Base-by-base conservation (phyloP, 495 filamentous ascomycete species). In the Geopyxis carbonaria region DNA sequence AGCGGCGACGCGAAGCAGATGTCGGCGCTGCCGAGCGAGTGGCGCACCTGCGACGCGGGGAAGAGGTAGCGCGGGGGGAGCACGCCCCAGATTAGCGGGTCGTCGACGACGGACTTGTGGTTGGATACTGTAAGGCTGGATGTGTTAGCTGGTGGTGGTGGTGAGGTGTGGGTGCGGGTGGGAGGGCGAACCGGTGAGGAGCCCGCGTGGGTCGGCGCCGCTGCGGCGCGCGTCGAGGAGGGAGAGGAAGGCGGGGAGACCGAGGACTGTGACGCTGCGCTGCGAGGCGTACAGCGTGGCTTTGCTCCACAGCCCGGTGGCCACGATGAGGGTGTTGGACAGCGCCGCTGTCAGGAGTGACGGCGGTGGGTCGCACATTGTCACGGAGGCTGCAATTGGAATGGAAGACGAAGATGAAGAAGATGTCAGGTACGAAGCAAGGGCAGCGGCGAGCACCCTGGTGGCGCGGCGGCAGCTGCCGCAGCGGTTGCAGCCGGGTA, bases 61-160 rank as follows among this genome's bases (percentile, higher is more conserved):
- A 78, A 73, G 37, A 67, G 58, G 46, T 85, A 78, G 29, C 67
- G 61, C 16, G 76, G 56, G 3, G 89, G 89, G 5, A 97, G 65
- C 11, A 81, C 64, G 24, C 86, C 87, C 84, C 85, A 97, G 37
- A 93, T 70, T 31, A 94, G 57, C 6, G 89, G 89, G 64, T 97
- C 89, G 61, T 97, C 89, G 50, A 94, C 64, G 31, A 97, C 78
- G 62, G 81, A 85, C 45, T 82, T 70, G 60, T 97, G 89, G 58
- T 97, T 97, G 22, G 81, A 93, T 6, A 95, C 89, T 92, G 50
- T 51, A 32, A 30, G 22, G 38, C 28, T 10, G 28, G 2, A 13
- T 13, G 25, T 28, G 19, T 7, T 22, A 45, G 14, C 40, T 37
- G 16, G 18, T 25, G 23, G 9, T 44, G 25, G 31, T 10, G 23